A percentile compares a stretch with the other conserved stretches of the same genome.
Evolutionary conservation across 2,329 filamentous ascomycete species (phyloP).

Genomic region (Lecanoromycetidae sp.): DNA sequence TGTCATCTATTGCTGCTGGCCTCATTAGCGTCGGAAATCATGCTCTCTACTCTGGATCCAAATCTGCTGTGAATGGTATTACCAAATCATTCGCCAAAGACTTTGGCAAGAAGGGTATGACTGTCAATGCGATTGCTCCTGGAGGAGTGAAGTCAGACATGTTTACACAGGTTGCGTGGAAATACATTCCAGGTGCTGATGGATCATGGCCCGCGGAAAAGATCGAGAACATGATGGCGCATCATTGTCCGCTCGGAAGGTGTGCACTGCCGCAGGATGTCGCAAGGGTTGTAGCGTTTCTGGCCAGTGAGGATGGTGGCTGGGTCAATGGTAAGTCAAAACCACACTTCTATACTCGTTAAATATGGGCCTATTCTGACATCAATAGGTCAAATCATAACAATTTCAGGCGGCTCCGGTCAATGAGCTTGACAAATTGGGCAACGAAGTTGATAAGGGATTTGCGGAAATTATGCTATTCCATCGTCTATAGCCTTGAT

Average conservation of each 20-base stretch:
- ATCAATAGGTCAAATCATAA: slow-evolving; percentile 30
- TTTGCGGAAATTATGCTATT: neutral
- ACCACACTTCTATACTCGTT: neutral
- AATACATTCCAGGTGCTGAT: slow-evolving; percentile 48
- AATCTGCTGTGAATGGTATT: slow-evolving; percentile 62
- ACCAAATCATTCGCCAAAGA: slow-evolving; percentile 60
- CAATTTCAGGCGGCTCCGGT: slow-evolving; percentile 31
- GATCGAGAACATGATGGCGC: slow-evolving; percentile 45
- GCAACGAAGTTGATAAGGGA: neutral
- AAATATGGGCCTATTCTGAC: neutral
- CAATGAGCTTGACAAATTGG: neutral
- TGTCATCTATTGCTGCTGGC: slow-evolving; percentile 45
- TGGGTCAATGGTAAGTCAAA: slow-evolving; percentile 33
- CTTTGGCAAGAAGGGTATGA: slow-evolving; percentile 55
- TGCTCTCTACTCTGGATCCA: slow-evolving; percentile 58
- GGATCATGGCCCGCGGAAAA: slow-evolving; percentile 40
- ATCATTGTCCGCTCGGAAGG: slow-evolving; percentile 40
- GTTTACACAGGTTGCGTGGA: slow-evolving; percentile 59
- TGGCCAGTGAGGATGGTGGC: slow-evolving; percentile 29
- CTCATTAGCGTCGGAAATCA: slow-evolving; percentile 57
- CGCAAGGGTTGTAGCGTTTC: slow-evolving; percentile 35
- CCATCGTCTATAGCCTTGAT: too few species aligned
- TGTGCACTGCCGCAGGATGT: slow-evolving; percentile 41
- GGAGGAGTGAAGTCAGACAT: slow-evolving; percentile 67
- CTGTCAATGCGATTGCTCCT: slow-evolving; percentile 60